A percentile compares a stretch with the other conserved stretches of the same genome.
phyloP scores from a whole-genome alignment of 73 alveolate species.

The Symbiodinium pilosum region DNA sequence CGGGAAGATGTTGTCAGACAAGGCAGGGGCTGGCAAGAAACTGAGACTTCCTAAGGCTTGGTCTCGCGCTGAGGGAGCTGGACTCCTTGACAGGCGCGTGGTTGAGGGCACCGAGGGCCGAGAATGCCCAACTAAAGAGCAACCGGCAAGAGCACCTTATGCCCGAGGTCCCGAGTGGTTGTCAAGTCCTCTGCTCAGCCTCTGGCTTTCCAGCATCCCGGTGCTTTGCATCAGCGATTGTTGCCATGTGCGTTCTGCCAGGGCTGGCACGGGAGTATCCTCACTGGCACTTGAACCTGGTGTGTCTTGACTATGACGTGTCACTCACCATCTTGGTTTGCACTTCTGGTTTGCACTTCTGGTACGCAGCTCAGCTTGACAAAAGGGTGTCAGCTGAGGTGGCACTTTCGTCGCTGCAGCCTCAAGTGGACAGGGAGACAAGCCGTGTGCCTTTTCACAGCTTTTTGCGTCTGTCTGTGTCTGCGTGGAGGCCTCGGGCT shows the following conservation, averaged over 20 bases:
- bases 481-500: constrained; percentile 35
- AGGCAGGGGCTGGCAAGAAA: too few species aligned
- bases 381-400: not conserved
- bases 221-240: too few species aligned
- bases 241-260: not conserved
- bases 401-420: constrained; percentile 47
- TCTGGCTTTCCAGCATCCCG: not conserved
- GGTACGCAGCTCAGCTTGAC: too few species aligned
- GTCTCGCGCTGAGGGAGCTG: not conserved
- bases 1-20: too few species aligned
- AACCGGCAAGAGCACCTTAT: too few species aligned
- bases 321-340: too few species aligned
- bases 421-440: not conserved
- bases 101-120: not conserved
- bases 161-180: not conserved
- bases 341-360: not conserved
- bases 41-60: not conserved
- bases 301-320: not conserved
- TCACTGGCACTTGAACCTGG: not conserved
- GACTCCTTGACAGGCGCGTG: not conserved
- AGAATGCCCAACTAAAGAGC: not conserved
- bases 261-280: not conserved
- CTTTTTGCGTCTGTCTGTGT: not conserved
- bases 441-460: not conserved
- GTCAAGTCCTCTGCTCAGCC: not conserved